Conservation (phyloP, 1,284 basidiomycete genomes). For the Pseudozyma sp. region DNA sequence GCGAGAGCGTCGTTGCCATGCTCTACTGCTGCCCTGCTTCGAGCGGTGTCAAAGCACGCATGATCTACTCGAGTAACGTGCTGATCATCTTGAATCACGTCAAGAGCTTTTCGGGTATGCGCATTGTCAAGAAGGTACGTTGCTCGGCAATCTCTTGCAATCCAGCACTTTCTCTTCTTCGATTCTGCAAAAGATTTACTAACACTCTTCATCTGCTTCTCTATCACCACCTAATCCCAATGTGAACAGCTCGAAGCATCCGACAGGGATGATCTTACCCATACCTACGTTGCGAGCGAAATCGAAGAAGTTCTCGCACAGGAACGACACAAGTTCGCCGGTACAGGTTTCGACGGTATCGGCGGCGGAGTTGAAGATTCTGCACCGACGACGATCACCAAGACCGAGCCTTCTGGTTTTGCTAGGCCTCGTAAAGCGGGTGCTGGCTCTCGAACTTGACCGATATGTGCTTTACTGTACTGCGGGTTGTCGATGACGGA, state of each 20-base stretch:
- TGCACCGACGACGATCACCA: slow-evolving; percentile 18
- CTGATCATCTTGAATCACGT: slow-evolving; percentile 48
- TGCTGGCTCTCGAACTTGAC: slow-evolving; percentile 25
- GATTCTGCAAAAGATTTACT: background rate
- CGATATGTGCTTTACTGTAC: no score
- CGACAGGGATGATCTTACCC: slow-evolving; percentile 34
- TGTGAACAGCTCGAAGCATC: slow-evolving; percentile 38
- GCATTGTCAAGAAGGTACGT: slow-evolving; percentile 53
- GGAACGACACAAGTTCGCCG: slow-evolving; percentile 42
- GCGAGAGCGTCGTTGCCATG: slow-evolving; percentile 52
- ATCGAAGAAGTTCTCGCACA: slow-evolving; percentile 37
- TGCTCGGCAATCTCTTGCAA: background rate
- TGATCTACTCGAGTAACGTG: slow-evolving; percentile 60
- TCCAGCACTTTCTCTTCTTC: background rate
- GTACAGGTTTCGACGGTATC: slow-evolving; percentile 21
- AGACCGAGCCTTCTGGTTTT: slow-evolving; percentile 20
- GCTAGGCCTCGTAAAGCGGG: slow-evolving; percentile 41
- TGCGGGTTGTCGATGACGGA: no score
- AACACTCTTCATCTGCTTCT: background rate
- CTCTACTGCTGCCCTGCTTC: slow-evolving; percentile 59
- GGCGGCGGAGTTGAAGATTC: slow-evolving; percentile 2
- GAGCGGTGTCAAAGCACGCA: slow-evolving; percentile 53
- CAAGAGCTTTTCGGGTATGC: slow-evolving; percentile 48
- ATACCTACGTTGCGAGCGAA: slow-evolving; percentile 29
- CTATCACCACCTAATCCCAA: no score